Base-by-base conservation (phyloP, 306 rosid genomes). In the Cercis canadensis region DNA sequence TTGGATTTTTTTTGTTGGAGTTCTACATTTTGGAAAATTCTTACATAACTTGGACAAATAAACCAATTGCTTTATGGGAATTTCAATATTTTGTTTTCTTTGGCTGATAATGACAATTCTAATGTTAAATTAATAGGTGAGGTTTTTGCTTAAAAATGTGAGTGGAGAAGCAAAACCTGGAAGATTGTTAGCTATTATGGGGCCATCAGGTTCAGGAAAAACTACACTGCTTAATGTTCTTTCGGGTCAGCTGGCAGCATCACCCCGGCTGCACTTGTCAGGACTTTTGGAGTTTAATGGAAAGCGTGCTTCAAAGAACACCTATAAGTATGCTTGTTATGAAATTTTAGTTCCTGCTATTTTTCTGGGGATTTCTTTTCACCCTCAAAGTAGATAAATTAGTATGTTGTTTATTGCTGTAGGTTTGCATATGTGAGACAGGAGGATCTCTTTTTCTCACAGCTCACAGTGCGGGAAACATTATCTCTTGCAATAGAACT, bases 161-260 rank as follows among this genome's bases (percentile, higher is more conserved):
- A 87, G 80, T 6, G 98, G 98, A 52, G 95, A 83, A 78, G 98
- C 98, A 15, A 87, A 78, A 36, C 98, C 96, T 11, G 97, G 97
- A 66, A 87, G 92, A 54, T 69, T 94, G 17, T 59, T 90, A 55
- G 98, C 98, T 44, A 86, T 94, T 50, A 87, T 94, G 97, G 98
- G 98, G 43, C 98, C 98, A n/a, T 94, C 97, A 8, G 98, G 97
- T 49, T 90, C 98, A 7, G 98, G 98, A 74, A 94, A 94, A 84
- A 94, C 98, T 64, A 89, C 96, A 12, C 67, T 94, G 89, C 92
- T 94, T 8, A 89, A 90, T 72, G 83, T 90, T 78, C 90, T 94
- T 18, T 92, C 95, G 0, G 94, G 96, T 70, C 96, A 88, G 88
- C 84, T 89, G 32, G 56, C 78, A 18, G 96, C 97, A 19, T 89